These are phyloP conservation scores for Nakaseomyces delphensis DNA, from an alignment of 1,139 yeast genomes.

Conservation along the genomic window DNA sequence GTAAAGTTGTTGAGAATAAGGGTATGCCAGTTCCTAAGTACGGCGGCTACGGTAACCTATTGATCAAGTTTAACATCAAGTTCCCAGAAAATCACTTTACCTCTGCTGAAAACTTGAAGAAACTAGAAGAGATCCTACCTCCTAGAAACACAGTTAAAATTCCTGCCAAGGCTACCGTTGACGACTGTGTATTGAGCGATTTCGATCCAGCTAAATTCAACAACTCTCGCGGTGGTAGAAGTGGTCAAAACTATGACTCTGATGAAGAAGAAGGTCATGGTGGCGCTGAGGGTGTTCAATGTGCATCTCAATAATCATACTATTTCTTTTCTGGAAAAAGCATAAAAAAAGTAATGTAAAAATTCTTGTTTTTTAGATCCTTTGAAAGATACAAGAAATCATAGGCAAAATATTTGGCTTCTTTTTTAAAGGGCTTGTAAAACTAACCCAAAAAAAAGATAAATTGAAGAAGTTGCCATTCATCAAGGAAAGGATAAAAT, in stretches of 20 bases:
- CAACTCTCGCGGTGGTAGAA: constrained; percentile 36
- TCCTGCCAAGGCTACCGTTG: constrained; percentile 62
- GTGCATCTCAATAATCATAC: constrained; percentile 59
- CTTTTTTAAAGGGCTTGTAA: too few species aligned
- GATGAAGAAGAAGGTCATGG: constrained; percentile 59
- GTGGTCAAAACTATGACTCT: constrained; percentile 44
- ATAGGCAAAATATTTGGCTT: too few species aligned
- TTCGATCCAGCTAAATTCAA: constrained; percentile 56
- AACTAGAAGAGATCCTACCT: constrained; percentile 59
- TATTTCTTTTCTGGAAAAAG: too few species aligned
- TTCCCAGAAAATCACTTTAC: constrained; percentile 64
- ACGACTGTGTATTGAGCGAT: constrained; percentile 70
- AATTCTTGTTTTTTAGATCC: too few species aligned
- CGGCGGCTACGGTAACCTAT: constrained; percentile 68
- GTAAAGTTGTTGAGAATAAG: constrained; percentile 79
- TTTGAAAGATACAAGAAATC: too few species aligned
- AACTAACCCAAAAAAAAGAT: too few species aligned
- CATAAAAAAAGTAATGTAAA: too few species aligned
- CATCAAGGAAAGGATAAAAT: constrained; percentile 1
- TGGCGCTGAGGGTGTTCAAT: constrained; percentile 74
- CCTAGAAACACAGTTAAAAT: constrained; percentile 46
- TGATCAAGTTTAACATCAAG: constrained; percentile 59
- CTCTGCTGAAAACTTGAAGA: constrained; percentile 54
- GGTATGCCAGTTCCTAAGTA: constrained; percentile 90
- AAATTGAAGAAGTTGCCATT: too few species aligned